phyloP scores from a whole-genome alignment of 1,284 basidiomycete genomes.

The Ustilago esculenta region DNA sequence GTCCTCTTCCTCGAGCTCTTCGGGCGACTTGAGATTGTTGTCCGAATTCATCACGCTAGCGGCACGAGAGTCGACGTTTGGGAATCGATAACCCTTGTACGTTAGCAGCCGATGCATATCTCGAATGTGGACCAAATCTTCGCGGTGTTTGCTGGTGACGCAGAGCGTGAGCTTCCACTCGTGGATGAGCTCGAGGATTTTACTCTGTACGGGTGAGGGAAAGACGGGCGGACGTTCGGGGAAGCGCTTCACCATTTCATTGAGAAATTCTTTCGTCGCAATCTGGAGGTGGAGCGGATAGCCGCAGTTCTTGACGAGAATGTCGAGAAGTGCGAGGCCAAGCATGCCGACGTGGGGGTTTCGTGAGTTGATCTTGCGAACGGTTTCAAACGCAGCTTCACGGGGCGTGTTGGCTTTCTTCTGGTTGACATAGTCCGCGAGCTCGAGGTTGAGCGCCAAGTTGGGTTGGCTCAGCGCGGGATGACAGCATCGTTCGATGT shows the following conservation, averaged over 20 bases:
- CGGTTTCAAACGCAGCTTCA: constrained; percentile 85
- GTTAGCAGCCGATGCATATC: constrained; percentile 96
- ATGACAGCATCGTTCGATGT: constrained; percentile 80
- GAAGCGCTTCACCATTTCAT: constrained; percentile 96
- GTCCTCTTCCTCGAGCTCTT: constrained; percentile 96
- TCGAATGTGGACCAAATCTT: constrained; percentile 94
- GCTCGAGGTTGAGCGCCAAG: constrained; percentile 89
- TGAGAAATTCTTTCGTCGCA: constrained; percentile 97
- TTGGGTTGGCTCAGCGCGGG: constrained; percentile 87
- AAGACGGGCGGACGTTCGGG: constrained; percentile 96
- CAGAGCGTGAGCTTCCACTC: constrained; percentile 96
- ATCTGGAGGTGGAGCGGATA: constrained; percentile 97
- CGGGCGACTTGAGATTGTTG: constrained; percentile 89
- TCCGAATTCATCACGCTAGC: constrained; percentile 61
- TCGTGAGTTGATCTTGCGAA: constrained; percentile 84
- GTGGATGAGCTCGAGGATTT: constrained; percentile 92
- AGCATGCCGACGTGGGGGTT: constrained; percentile 89
- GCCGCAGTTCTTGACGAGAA: constrained; percentile 92
- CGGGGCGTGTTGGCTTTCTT: constrained; percentile 98
- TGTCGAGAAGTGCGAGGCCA: constrained; percentile 80
- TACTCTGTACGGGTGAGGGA: constrained; percentile 90
- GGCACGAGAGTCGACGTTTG: constrained; percentile 60
- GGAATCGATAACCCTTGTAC: constrained; percentile 77
- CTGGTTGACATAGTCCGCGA: constrained; percentile 89
- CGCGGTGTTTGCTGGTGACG: constrained; percentile 87